A percentile compares a stretch with the other conserved stretches of the same genome.
Evolutionary conservation across 306 rosid species (phyloP).

Genomic region (Casuarina cunninghamiana): DNA sequence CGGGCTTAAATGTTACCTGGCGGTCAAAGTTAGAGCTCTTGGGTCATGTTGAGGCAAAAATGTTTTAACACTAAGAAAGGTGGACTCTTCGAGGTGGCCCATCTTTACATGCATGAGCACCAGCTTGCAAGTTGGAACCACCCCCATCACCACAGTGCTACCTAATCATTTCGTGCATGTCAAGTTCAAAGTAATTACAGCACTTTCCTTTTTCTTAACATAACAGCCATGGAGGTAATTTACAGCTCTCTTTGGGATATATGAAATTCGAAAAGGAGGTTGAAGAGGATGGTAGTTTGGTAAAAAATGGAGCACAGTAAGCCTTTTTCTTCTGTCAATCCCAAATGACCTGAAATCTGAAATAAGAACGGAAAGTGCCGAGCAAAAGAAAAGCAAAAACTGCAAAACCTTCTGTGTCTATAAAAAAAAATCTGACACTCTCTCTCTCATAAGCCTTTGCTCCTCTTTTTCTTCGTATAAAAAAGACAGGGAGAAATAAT

Average conservation of each 20-base stretch:
- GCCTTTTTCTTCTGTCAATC: not conserved
- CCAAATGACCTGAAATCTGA: constrained; percentile 11
- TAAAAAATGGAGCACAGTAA: not conserved
- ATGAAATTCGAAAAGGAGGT: not conserved
- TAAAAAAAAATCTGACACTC: constrained; percentile 12
- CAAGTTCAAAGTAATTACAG: constrained; percentile 22
- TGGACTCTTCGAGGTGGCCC: constrained; percentile 39
- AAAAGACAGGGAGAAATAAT: constrained; percentile 66
- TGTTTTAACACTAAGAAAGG: not conserved
- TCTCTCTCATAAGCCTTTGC: constrained; percentile 38
- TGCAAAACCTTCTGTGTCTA: constrained; percentile 26
- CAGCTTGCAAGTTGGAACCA: constrained; percentile 33
- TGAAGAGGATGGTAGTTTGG: not conserved
- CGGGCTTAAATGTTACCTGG: not conserved
- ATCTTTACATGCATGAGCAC: constrained; percentile 27
- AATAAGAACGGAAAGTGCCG: not conserved
- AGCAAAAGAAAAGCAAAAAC: not conserved
- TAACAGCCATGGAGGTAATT: no score
- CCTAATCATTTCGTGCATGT: constrained; percentile 35
- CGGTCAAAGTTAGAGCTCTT: not conserved
- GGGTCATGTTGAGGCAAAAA: not conserved
- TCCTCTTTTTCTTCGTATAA: constrained; percentile 33
- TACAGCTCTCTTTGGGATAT: not conserved
- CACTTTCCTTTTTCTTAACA: not conserved
- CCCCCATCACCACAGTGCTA: constrained; percentile 33